Evolutionary conservation across 1,284 basidiomycete genomes (phyloP).

Genomic region (Ganoderma lingzhi): DNA sequence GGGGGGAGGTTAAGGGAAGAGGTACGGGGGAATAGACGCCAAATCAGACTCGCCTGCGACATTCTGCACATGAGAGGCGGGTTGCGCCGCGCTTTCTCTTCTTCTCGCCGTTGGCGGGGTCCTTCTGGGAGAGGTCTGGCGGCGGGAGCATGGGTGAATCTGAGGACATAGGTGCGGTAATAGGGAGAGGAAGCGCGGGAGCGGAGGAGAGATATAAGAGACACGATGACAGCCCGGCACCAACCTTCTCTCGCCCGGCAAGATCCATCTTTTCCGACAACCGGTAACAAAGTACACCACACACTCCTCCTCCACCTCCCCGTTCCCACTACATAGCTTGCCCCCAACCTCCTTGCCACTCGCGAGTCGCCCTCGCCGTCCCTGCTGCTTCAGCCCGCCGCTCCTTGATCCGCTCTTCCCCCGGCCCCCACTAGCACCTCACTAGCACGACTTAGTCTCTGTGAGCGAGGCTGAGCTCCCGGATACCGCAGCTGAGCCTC

Average conservation of each 20-base stretch:
- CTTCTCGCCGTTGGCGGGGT: slow-evolving; percentile 53
- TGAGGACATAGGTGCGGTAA: slow-evolving; percentile 35
- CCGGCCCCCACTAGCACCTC: too few species aligned
- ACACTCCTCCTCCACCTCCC: not conserved
- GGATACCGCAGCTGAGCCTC: too few species aligned
- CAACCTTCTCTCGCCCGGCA: slow-evolving; percentile 14
- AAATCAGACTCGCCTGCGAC: slow-evolving; percentile 59
- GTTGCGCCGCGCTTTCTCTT: slow-evolving; percentile 81
- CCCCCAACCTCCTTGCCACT: not conserved
- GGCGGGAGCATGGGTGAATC: slow-evolving; percentile 37
- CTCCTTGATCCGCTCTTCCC: too few species aligned
- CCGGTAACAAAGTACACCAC: slow-evolving; percentile 17
- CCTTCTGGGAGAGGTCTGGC: slow-evolving; percentile 41
- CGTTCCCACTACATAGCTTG: not conserved
- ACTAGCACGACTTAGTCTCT: too few species aligned
- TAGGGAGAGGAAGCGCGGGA: slow-evolving; percentile 19
- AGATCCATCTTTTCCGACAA: slow-evolving; percentile 15
- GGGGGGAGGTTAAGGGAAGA: not conserved
- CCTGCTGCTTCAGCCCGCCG: not conserved
- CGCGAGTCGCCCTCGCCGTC: slow-evolving; percentile 6
- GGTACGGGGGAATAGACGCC: slow-evolving; percentile 20
- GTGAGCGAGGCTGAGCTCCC: too few species aligned
- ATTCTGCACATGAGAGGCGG: slow-evolving; percentile 79
- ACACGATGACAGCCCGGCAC: slow-evolving; percentile 1
- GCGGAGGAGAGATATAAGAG: slow-evolving; percentile 15